phyloP scores from a whole-genome alignment of 495 filamentous ascomycete species.

The Oleoguttula mirabilis region DNA sequence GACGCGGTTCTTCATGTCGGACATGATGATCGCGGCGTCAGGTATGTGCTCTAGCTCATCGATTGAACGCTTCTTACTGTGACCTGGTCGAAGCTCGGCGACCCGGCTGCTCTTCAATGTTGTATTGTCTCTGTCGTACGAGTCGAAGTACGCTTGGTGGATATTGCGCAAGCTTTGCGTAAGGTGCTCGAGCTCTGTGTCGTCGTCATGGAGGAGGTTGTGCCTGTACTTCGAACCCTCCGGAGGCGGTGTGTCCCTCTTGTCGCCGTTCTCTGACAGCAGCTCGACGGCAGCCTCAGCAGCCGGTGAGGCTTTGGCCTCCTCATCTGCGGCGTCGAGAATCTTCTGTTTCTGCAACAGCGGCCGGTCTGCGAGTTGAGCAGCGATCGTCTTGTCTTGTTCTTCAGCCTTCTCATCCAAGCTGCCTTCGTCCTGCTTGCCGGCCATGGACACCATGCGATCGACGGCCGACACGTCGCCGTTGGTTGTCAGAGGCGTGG shows the following conservation, averaged over 20 bases:
- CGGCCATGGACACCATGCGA: slow-evolving; percentile 65
- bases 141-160: slow-evolving; percentile 67
- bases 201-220: slow-evolving; percentile 73
- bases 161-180: slow-evolving; percentile 60
- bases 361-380: slow-evolving; percentile 79
- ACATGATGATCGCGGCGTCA: slow-evolving; percentile 73
- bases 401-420: slow-evolving; percentile 64
- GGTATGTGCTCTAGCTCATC: slow-evolving; percentile 61
- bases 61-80: slow-evolving; percentile 34
- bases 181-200: slow-evolving; percentile 63
- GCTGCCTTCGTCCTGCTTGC: slow-evolving; percentile 55
- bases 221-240: slow-evolving; percentile 49
- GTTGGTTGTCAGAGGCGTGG: slow-evolving; percentile 18
- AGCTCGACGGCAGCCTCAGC: slow-evolving; percentile 35
- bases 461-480: slow-evolving; percentile 50
- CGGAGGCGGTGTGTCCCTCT: slow-evolving; percentile 14
- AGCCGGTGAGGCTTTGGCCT: slow-evolving; percentile 27
- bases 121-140: slow-evolving; percentile 50
- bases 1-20: slow-evolving; percentile 58
- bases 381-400: slow-evolving; percentile 72
- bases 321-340: slow-evolving; percentile 62
- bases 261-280: slow-evolving; percentile 28
- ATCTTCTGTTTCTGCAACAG: slow-evolving; percentile 78
- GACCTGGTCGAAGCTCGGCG: slow-evolving; percentile 44
- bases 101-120: slow-evolving; percentile 45